Conservation (phyloP, 2,329 filamentous ascomycete genomes). For the Aspergillus texensis region DNA sequence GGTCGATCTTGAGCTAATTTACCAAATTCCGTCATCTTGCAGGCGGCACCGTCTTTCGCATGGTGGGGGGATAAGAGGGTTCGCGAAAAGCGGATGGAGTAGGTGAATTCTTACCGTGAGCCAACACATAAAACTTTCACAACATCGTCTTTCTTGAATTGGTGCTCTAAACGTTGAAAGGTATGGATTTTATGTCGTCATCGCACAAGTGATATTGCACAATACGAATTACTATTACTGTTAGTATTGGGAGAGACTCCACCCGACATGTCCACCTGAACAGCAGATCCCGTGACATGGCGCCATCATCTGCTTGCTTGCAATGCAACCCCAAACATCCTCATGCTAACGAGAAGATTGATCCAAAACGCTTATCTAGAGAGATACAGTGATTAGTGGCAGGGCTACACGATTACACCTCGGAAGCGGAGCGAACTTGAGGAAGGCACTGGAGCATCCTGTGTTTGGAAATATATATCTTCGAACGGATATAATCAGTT, state of each 20-base stretch:
- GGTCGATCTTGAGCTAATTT: not conserved
- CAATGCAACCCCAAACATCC: no score
- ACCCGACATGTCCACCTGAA: not conserved
- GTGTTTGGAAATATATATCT: no score
- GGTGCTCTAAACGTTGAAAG: not conserved
- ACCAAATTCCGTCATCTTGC: conserved; percentile 5
- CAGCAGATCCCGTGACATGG: not conserved
- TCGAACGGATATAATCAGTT: no score
- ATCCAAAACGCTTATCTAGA: not conserved
- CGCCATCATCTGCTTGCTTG: not conserved
- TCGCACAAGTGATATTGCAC: not conserved
- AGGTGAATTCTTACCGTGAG: not conserved
- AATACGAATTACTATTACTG: not conserved
- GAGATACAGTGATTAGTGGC: not conserved
- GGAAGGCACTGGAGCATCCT: no score
- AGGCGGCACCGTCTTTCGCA: not conserved
- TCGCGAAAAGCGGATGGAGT: not conserved
- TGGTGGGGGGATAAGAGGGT: not conserved
- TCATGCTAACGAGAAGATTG: not conserved
- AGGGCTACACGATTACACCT: not conserved
- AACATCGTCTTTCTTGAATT: not conserved
- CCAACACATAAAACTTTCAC: not conserved
- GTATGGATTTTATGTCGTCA: not conserved
- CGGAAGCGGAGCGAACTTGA: not conserved
- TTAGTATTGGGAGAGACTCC: not conserved